Evolutionary conservation across 306 rosid species (phyloP).

Genomic region (Prunus salicina): DNA sequence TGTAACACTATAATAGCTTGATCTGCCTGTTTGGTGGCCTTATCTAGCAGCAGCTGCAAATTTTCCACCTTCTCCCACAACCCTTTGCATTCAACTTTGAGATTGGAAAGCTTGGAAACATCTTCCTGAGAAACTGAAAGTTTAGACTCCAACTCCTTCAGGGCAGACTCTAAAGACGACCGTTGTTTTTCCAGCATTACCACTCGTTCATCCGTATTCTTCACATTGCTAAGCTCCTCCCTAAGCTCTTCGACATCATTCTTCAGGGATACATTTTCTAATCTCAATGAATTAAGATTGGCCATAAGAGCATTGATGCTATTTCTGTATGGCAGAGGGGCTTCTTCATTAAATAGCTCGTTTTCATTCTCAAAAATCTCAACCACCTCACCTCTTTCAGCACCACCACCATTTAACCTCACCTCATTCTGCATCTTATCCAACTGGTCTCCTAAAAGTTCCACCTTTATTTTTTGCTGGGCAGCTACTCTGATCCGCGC

Average conservation of each 20-base stretch:
- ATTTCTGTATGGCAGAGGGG: slow-evolving; percentile 22
- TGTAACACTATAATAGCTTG: slow-evolving; percentile 64
- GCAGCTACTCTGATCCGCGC: slow-evolving; percentile 56
- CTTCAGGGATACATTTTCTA: slow-evolving; percentile 63
- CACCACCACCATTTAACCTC: slow-evolving; percentile 32
- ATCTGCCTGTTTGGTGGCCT: slow-evolving; percentile 72
- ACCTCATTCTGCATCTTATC: slow-evolving; percentile 52
- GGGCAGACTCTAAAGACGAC: slow-evolving; percentile 53
- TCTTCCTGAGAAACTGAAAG: slow-evolving; percentile 63
- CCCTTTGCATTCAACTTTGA: slow-evolving; percentile 61
- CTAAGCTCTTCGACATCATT: slow-evolving; percentile 53
- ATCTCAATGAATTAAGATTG: slow-evolving; percentile 65
- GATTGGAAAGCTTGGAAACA: slow-evolving; percentile 52
- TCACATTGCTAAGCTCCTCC: slow-evolving; percentile 50
- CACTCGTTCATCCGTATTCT: slow-evolving; percentile 54
- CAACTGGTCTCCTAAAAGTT: slow-evolving; percentile 60
- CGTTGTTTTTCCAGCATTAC: slow-evolving; percentile 71
- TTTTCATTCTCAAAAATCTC: slow-evolving; percentile 32
- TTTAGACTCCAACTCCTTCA: slow-evolving; percentile 72
- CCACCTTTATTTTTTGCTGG: slow-evolving; percentile 64
- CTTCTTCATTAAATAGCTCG: slow-evolving; percentile 24
- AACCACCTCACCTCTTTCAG: slow-evolving; percentile 33
- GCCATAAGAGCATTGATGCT: slow-evolving; percentile 33
- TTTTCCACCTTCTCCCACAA: slow-evolving; percentile 61
- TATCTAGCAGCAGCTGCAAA: slow-evolving; percentile 65